Percentiles rank a stretch among this genome's conserved stretches.
Conservation (phyloP, 2,329 filamentous ascomycete genomes). For the Plectosphaerella sp. region DNA sequence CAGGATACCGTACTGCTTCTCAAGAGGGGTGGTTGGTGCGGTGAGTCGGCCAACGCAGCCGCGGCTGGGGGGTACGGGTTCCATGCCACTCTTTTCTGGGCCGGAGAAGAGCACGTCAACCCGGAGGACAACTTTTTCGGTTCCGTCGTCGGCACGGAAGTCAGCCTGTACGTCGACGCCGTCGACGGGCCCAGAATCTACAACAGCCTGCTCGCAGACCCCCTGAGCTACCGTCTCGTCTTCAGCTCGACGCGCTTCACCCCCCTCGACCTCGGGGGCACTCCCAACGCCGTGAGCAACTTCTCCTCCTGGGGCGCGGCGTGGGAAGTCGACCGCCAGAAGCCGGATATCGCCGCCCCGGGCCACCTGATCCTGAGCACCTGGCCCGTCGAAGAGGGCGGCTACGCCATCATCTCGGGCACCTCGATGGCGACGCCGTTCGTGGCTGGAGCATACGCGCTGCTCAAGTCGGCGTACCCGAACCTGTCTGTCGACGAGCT, state of each 20-base stretch:
- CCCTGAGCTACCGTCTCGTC: neutral
- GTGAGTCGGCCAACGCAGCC: too few species aligned
- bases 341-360: slow-evolving; percentile 49
- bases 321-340: slow-evolving; percentile 48
- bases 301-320: slow-evolving; percentile 58
- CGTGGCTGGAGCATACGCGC: slow-evolving; percentile 18
- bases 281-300: slow-evolving; percentile 22
- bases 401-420: slow-evolving; percentile 40
- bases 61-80: too few species aligned
- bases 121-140: too few species aligned
- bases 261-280: neutral
- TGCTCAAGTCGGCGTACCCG: slow-evolving; percentile 22
- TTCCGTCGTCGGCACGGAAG: too few species aligned
- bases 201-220: neutral
- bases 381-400: slow-evolving; percentile 31
- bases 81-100: too few species aligned
- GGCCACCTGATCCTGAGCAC: slow-evolving; percentile 52
- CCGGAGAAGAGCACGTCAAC: too few species aligned
- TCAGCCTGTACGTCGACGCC: too few species aligned
- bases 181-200: neutral
- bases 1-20: too few species aligned
- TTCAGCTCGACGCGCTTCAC: neutral
- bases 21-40: too few species aligned
- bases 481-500: slow-evolving; percentile 17
- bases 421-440: slow-evolving; percentile 56